These are phyloP conservation scores for Linnemannia schmuckeri DNA, from an alignment of 192 early-diverging fungal genomes.

Conservation along the genomic window DNA sequence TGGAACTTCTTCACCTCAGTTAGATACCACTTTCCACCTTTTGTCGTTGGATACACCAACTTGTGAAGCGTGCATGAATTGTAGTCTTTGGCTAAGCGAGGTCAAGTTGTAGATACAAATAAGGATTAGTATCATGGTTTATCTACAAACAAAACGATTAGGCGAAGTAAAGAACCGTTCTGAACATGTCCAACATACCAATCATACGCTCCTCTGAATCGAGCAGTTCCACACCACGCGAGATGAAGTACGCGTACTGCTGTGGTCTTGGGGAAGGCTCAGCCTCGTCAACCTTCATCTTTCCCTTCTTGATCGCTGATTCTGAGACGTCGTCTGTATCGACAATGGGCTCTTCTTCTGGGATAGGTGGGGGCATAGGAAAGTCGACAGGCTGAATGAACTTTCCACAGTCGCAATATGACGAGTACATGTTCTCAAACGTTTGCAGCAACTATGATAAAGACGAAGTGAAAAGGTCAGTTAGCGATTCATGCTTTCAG, in stretches of 20 bases:
- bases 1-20: constrained; percentile 82
- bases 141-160: not conserved
- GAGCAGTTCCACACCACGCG: constrained; percentile 90
- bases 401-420: constrained; percentile 96
- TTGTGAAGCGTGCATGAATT: constrained; percentile 92
- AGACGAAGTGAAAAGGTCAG: not conserved
- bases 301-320: constrained; percentile 44
- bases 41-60: constrained; percentile 82
- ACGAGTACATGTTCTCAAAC: constrained; percentile 84
- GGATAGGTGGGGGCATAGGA: constrained; percentile 52
- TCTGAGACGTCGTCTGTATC: constrained; percentile 46
- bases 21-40: constrained; percentile 80
- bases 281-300: constrained; percentile 32
- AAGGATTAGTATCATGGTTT: not conserved
- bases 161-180: not conserved
- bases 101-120: not conserved
- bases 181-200: constrained; percentile 60
- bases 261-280: constrained; percentile 18
- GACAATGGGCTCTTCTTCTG: constrained; percentile 51
- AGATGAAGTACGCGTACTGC: constrained; percentile 84
- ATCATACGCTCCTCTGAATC: constrained; percentile 84
- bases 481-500: not conserved
- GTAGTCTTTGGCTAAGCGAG: constrained; percentile 73
- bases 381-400: constrained; percentile 83
- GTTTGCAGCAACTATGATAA: constrained; percentile 68